Base-by-base conservation (phyloP, 108 stramenopile species). In the Cyclotella atomus region DNA sequence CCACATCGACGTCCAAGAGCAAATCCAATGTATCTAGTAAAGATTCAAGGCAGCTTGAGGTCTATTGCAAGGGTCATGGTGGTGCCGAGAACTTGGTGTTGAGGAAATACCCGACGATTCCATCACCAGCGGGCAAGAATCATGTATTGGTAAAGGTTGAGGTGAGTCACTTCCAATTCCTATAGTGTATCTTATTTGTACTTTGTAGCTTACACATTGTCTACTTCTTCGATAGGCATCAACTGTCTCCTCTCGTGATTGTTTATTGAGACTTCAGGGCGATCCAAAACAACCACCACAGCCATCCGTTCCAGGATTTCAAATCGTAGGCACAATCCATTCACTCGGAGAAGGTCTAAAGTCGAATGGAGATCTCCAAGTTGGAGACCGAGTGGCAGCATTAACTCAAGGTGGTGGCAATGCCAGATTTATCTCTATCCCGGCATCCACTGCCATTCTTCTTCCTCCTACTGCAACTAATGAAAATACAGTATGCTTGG, bases 321-420 rank as follows among this genome's bases (percentile, higher is more conserved):
- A 91, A 30, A 44, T 88, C 19, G 77, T 87, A 30, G 90, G 90
- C 14, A 68, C 60, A 10, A 50, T 91, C 56, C 19, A 69, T 19
- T 36, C 65, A 2, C 46, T 83, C 0, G 90, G 90, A 29, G 49
- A 20, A 15, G 28, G 47, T 9, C 65, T 53, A 59, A n/a, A 29
- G 14, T 68, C 65, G 8, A 45, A 23, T 0, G 41, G 25, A 15
- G 57, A 36, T 1, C 74, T 76, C 25, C 45, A 68, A 47, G 44
- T 59, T 6, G 90, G 90, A 9, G 89, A 94, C 65, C 53, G 76
- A 0, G 83, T 94, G 15, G 71, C 89, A n/a, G 77, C 93, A 20
- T 67, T 87, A 10, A 73, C 90, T 3, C 66, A 62, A 3, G 93
- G 93, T 2, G 56, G 43, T 9, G 89, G 83, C 1, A 94, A 94